Evolutionary conservation across 2,329 filamentous ascomycete species (phyloP), one percentile per base, ranked within the genome.

Genomic region (Neonectria faginata): DNA sequence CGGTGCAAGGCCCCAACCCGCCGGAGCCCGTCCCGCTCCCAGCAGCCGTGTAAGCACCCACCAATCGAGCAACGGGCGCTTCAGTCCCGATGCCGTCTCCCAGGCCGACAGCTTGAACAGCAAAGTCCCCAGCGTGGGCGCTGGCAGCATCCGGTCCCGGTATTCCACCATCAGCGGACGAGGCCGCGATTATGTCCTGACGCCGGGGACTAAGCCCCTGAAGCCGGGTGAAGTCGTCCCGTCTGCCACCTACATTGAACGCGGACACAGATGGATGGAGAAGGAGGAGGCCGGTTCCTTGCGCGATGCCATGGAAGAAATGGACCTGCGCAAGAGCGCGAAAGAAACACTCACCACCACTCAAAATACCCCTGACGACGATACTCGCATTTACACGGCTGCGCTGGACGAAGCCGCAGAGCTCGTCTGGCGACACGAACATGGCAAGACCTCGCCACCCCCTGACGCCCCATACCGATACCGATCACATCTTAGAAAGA

Each of bases 361-460:
- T n/a, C 27, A 51, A 20, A 72, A 76, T 18, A 69, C 64, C 7
- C 64, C 75, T 44, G 80, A 83, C 29, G 84, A 88, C 2, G 88
- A 90, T 20, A 89, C 91, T 63, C 86, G 86, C 48, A 77, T 94
- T 53, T 91, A 92, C 75, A 82, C 87, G 12, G 90, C 90, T 44
- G 92, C 92, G 31, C 88, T 92, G 65, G 83, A 93, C 64, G 92
- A 95, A 77, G 92, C 92, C 11, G 89, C 91, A 1, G 91, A 94
- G 76, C 83, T 95, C 50, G 92, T 95, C 47, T 94, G 88, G 86
- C 88, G 89, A 73, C 92, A 95, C 75, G 85, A 91, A 74, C 86
- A 93, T 69, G 86, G 86, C 8, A 74, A 72, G 52, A 78, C 83
- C 63, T 77, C 81, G 1, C 81, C 81, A n/a, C 82, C 85, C 65